These are phyloP conservation scores for Pyrus hybrid DNA, from an alignment of 331 rosid species.

Conservation along the genomic window DNA sequence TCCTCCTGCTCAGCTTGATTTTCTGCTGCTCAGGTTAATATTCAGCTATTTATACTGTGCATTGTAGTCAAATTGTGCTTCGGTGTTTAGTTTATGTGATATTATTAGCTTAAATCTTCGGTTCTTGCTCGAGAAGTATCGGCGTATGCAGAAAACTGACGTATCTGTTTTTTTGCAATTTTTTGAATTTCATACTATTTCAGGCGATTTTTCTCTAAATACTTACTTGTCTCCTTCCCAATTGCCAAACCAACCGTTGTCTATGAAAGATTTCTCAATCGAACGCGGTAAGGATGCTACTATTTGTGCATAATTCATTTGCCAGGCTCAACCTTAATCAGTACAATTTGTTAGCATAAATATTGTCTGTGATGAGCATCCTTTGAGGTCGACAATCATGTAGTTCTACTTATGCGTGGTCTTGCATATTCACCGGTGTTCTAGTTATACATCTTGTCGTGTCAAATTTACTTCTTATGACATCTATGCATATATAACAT, in stretches of 20 bases:
- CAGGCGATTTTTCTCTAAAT: constrained; percentile 37
- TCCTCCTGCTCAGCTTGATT: constrained; percentile 29
- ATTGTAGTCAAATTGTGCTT: not conserved
- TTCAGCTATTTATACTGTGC: not conserved
- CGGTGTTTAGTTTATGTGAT: not conserved
- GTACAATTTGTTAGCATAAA: not conserved
- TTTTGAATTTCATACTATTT: not conserved
- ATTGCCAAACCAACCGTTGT: constrained; percentile 27
- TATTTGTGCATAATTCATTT: not conserved
- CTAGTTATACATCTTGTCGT: not conserved
- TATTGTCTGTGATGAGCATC: not conserved
- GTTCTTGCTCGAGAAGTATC: not conserved
- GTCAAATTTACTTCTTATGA: not conserved
- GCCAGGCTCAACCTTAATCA: not conserved
- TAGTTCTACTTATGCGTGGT: not conserved
- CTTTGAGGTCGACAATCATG: not conserved
- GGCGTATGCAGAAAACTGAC: not conserved
- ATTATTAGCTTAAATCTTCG: not conserved
- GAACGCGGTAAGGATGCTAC: constrained; percentile 29
- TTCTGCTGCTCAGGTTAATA: constrained; percentile 50
- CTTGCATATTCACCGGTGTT: not conserved
- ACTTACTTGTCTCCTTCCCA: constrained; percentile 34
- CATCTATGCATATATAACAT: not conserved
- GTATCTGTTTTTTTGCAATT: not conserved
- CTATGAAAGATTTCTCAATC: constrained; percentile 25